phyloP scores from a whole-genome alignment of 2,329 filamentous ascomycete genomes.

The Davidsoniella eucalypti region DNA sequence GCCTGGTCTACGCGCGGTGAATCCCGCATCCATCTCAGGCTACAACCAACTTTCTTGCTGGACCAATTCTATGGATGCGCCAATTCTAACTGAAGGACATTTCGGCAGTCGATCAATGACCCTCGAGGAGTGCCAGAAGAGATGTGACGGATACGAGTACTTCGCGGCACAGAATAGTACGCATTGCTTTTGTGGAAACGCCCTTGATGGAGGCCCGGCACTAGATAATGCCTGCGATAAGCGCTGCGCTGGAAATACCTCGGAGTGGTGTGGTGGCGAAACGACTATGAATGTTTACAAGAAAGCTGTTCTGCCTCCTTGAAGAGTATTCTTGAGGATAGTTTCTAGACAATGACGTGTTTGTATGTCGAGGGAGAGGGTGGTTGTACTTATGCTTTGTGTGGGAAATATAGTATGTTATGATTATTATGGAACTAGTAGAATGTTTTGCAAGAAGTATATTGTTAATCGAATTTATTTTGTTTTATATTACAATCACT shows the following conservation, averaged over 20 bases:
- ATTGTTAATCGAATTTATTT: no score
- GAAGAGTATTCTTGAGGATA: background rate
- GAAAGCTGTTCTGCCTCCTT: conserved; percentile 8
- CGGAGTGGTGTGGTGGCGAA: conserved; percentile 4
- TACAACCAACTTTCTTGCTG: conserved; percentile 10
- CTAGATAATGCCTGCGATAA: conserved; percentile 3
- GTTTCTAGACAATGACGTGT: no score
- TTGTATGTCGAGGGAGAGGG: no score
- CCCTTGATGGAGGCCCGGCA: conserved; percentile 1
- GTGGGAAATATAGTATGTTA: no score
- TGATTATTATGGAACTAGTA: no score
- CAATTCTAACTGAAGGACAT: background rate
- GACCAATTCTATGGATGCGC: conserved; percentile 1
- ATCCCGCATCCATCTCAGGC: conserved; percentile 2
- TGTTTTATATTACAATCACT: no score
- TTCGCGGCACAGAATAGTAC: conserved; percentile 6
- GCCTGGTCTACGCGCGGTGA: background rate
- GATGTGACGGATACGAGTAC: conserved; percentile 5
- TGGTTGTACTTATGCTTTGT: no score
- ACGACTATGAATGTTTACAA: conserved; percentile 9
- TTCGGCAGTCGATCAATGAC: background rate
- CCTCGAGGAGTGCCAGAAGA: background rate
- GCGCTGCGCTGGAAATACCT: conserved; percentile 1
- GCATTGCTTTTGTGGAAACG: conserved; percentile 4
- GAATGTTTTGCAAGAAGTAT: no score